A percentile compares a stretch with the other conserved stretches of the same genome.
Evolutionary conservation across 768 basidiomycete species (phyloP).

Genomic region (Tylopilus sp.): DNA sequence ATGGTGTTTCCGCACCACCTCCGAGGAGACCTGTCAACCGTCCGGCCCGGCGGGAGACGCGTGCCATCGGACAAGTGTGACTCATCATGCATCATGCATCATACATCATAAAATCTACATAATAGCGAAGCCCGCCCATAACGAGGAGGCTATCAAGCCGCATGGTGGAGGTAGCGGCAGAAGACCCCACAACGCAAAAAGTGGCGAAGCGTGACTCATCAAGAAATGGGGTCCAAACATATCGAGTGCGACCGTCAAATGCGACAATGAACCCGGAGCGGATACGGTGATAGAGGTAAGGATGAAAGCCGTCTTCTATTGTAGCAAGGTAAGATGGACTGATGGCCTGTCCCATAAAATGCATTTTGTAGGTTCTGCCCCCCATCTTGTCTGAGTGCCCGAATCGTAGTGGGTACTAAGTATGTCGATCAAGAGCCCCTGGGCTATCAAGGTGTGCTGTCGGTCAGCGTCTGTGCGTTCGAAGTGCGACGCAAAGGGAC

Average conservation of each 20-base stretch:
- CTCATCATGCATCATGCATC: no score
- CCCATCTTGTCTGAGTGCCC: no score
- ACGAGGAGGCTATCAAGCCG: slow-evolving; percentile 34
- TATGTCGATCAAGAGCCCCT: no score
- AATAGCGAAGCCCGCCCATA: slow-evolving; percentile 59
- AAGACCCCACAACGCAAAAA: slow-evolving; percentile 82
- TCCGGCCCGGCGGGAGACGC: background rate
- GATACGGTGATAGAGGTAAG: slow-evolving; percentile 62
- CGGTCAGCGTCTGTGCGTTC: no score
- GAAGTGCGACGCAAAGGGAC: no score
- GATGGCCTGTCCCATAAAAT: slow-evolving; percentile 92
- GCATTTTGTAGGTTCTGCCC: no score
- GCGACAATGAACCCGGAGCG: slow-evolving; percentile 76
- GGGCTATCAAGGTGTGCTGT: no score
- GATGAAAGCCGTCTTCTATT: slow-evolving; percentile 94
- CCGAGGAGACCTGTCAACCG: slow-evolving; percentile 15
- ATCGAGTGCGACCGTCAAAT: slow-evolving; percentile 72
- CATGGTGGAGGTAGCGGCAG: slow-evolving; percentile 46
- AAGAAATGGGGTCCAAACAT: slow-evolving; percentile 72
- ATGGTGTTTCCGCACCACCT: slow-evolving; percentile 10
- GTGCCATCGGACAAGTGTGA: slow-evolving; percentile 1
- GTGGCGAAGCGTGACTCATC: slow-evolving; percentile 60
- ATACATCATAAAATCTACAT: slow-evolving; percentile 68
- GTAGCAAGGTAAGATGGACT: slow-evolving; percentile 82
- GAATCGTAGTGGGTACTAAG: no score